A percentile compares a stretch with the other conserved stretches of the same genome.
Evolutionary conservation across 371 early-diverging fungal genomes (phyloP).

Genomic region (Haplosporangium sp.): DNA sequence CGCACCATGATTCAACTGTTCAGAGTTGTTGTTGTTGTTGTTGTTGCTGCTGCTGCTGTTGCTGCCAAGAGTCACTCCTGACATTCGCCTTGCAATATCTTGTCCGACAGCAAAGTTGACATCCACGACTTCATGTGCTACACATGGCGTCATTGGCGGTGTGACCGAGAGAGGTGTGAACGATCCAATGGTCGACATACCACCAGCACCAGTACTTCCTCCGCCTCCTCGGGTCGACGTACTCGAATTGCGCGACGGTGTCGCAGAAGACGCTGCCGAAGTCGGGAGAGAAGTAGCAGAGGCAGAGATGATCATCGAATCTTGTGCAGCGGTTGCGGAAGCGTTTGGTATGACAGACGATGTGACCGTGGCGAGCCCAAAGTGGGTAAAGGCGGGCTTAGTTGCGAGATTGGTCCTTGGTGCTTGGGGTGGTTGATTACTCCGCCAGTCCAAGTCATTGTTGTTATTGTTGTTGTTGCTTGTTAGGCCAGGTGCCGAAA

Average conservation of each 20-base stretch:
- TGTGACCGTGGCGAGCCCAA: constrained; percentile 18
- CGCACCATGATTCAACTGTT: too few species aligned
- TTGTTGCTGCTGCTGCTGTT: neutral
- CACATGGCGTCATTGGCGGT: constrained; percentile 41
- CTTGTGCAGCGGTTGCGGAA: neutral
- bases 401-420: constrained; percentile 39
- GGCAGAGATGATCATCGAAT: neutral
- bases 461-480: neutral
- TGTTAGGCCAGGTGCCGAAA: constrained; percentile 1
- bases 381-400: constrained; percentile 24
- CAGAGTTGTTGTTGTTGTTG: constrained; percentile 8
- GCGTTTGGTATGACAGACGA: neutral
- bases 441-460: constrained; percentile 11
- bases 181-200: constrained; percentile 32
- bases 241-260: constrained; percentile 53
- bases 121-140: constrained; percentile 10
- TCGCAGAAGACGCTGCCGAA: constrained; percentile 41
- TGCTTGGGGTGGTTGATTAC: constrained; percentile 20
- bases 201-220: too few species aligned
- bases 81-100: neutral
- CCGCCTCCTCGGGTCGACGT: constrained; percentile 37
- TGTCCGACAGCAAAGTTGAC: constrained; percentile 1
- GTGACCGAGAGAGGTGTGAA: constrained; percentile 41
- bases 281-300: neutral
- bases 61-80: neutral